Evolutionary conservation across 2,329 filamentous ascomycete genomes (phyloP), one percentile per base, ranked within the genome.

Genomic region (Colletotrichum filicis): DNA sequence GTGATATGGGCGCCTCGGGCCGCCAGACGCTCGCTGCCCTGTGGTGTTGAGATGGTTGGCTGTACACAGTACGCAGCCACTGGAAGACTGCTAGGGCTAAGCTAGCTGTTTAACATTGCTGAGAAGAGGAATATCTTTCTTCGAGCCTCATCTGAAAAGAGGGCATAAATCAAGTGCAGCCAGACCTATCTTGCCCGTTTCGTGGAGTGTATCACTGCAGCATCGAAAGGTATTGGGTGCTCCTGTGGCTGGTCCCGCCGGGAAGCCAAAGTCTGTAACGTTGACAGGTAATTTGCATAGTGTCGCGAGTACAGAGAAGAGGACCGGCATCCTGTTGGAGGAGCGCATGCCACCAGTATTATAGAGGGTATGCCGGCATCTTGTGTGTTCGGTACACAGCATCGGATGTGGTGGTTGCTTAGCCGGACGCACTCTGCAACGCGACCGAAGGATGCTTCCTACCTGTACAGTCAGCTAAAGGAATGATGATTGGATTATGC

Each of bases 191-290:
- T 37, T 6, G 52, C 37, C 14, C 14, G 2, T 49, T n/a, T 19
- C 58, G 9, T 22, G 14, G 14, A 30, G 30, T 30, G 67, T 70
- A 62, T 52, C 53, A 69, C 53, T 53, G 26, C 12, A n/a, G 53
- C 22, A 35, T 37, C 53, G 37, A 52, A 52, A 35, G 66, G 16
- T 53, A 8, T 32, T 32, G 37, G 26, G 52, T 57, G 66, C n/a
- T 67, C 22, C 16, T 12, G 32, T 67, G 68, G 68, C 63, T 67
- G 14, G 32, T 71, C 68, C 63, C 63, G 63, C 32, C 68, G 28
- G 59, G 64, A 62, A 57, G 60, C n/a, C 24, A 70, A 66, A 58
- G 28, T 35, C 56, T 71, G 63, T 49, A 37, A 66, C 42, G n/a
- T 61, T 62, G 64, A 30, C 57, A 65, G 42, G 46, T n/a, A 57